Base-by-base conservation (phyloP, 2,329 filamentous ascomycete species). In the Metarhizium album region DNA sequence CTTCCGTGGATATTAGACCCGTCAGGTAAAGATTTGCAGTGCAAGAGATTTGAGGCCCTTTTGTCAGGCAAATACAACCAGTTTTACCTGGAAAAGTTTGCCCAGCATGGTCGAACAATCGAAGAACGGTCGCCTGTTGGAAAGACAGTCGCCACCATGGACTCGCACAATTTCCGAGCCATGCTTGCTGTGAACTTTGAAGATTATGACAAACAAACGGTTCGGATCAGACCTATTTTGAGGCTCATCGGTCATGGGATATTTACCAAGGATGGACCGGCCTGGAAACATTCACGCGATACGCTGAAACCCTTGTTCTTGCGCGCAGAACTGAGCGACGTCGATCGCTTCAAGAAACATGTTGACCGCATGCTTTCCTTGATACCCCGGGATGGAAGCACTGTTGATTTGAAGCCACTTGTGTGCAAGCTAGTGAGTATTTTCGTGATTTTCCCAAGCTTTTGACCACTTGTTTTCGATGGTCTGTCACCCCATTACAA, bases 1-100 rank as follows among this genome's bases (percentile, higher is more conserved):
- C 47, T 49, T 23, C 47, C 50, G 20, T 52, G 50, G 50, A 46
- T 52, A 23, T 24, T 52, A 9, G 50, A 52, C 42, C 50, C 50
- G 13, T 49, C 42, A 42, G 50, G 50, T 5, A 42, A 37, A 24
- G 50, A 52, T 23, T 31, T 52, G 5, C 46, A 46, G 22, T 18
- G 22, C 20, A 42, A 20, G 9, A 46, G 46, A 33, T 42, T 49
- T 43, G 18, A 45, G 18, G 50, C 46, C 24, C 47, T 49, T 14
- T 18, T 27, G 33, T 16, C 11, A n/a, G 50, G 50, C 3, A 42
- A 37, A 42, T 52, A 46, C 20, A 49, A 42, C 24, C 42, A 18
- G 20, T 49, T 52, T 22, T 52, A 46, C 22, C 18, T 27, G 23
- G 27, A 52, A 29, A 47, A 49, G 35, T 52, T 52, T 43, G 45